A percentile compares a stretch with the other conserved stretches of the same genome.
Conservation (phyloP, 1,284 basidiomycete species). For the Heterobasidion occidentale region DNA sequence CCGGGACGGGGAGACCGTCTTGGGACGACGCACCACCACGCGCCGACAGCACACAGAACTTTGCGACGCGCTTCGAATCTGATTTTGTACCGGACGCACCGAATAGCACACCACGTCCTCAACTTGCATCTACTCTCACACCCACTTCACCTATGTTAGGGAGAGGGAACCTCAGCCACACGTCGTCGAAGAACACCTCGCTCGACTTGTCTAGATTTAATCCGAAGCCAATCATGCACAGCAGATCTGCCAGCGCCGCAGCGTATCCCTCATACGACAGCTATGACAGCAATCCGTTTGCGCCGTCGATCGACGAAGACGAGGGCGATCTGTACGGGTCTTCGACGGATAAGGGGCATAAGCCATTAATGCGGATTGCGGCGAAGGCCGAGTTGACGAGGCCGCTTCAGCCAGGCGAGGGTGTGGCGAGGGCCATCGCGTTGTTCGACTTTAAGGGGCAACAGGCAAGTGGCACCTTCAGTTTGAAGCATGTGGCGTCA, state of each 20-base stretch:
- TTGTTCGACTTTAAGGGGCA: slow-evolving; percentile 72
- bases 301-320: slow-evolving; percentile 14
- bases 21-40: background rate
- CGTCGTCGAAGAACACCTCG: slow-evolving; percentile 12
- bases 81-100: slow-evolving; percentile 24
- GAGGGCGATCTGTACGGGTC: slow-evolving; percentile 15
- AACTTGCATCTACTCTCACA: slow-evolving; percentile 14
- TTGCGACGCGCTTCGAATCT: slow-evolving; percentile 33
- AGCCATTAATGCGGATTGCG: slow-evolving; percentile 7
- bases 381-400: slow-evolving; percentile 22
- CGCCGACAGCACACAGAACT: slow-evolving; percentile 13
- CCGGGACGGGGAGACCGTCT: no score
- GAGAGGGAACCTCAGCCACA: background rate
- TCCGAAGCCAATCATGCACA: slow-evolving; percentile 18
- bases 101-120: slow-evolving; percentile 6
- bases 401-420: slow-evolving; percentile 44
- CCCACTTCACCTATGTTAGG: background rate
- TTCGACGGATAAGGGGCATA: slow-evolving; percentile 14
- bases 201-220: slow-evolving; percentile 14
- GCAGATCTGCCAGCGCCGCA: slow-evolving; percentile 30
- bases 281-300: slow-evolving; percentile 4
- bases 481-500: background rate
- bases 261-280: slow-evolving; percentile 9
- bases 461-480: slow-evolving; percentile 35
- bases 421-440: slow-evolving; percentile 70